These are phyloP conservation scores for Periconia sp. DNA, from an alignment of 2,329 filamentous ascomycete genomes.

Conservation along the genomic window DNA sequence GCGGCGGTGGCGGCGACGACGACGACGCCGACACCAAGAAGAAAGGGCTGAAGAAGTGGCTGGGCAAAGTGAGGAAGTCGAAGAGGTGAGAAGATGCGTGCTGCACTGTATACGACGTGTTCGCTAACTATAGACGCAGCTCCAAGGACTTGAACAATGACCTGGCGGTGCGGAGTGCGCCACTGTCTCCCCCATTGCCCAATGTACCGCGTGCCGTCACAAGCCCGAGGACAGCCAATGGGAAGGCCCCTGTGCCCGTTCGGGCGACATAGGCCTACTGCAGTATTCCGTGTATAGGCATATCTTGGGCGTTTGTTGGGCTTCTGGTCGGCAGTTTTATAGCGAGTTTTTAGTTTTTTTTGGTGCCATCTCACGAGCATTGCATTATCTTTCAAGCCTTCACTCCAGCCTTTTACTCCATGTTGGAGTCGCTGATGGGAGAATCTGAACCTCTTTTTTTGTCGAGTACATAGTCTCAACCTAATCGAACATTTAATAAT, in stretches of 20 bases:
- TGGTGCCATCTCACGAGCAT: too few species aligned
- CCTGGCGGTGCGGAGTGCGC: conserved; percentile 11
- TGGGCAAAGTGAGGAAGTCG: conserved; percentile 35
- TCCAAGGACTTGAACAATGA: conserved; percentile 33
- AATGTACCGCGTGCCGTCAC: conserved; percentile 26
- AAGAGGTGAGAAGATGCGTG: conserved; percentile 30
- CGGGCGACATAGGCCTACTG: too few species aligned
- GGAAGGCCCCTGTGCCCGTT: conserved; percentile 19
- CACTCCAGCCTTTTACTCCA: too few species aligned
- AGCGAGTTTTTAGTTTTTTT: too few species aligned
- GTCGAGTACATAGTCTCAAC: too few species aligned
- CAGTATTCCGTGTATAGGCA: too few species aligned
- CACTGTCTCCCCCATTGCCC: conserved; percentile 31
- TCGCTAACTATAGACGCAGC: conserved; percentile 25
- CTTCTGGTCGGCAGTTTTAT: too few species aligned
- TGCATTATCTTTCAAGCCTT: too few species aligned
- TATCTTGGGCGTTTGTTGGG: too few species aligned
- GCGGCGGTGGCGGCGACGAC: conserved; percentile 11
- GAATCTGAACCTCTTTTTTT: too few species aligned
- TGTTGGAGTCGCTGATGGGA: too few species aligned
- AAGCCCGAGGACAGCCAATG: conserved; percentile 19
- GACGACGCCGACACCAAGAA: conserved; percentile 21
- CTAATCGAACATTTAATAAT: too few species aligned
- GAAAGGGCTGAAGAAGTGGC: conserved; percentile 42
- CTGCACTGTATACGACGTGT: neutral